Base-by-base conservation (phyloP, 2,329 filamentous ascomycete genomes). In the Exutisphaerella laricina region DNA sequence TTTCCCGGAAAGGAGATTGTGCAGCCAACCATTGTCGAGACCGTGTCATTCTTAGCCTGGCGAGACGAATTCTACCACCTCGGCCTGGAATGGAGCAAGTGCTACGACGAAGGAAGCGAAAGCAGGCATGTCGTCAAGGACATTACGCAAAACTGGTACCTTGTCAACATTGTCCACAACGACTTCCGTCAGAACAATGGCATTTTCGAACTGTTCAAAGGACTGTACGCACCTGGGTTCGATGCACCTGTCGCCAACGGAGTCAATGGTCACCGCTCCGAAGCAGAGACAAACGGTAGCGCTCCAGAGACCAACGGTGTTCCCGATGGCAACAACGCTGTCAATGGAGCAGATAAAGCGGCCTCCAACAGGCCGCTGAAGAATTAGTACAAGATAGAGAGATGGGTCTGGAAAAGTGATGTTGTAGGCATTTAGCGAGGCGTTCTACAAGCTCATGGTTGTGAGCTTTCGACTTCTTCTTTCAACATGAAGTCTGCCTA, bases 11-110 rank as follows among this genome's bases (percentile, higher is more conserved):
- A 97, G 66, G 92, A 98, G 67, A 96, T 98, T 61, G 89, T 98
- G n/a, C 92, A 98, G 66, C 92, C 92, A 10, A 98, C 92, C n/a
- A 96, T 98, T 58, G 92, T 98, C 39, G 92, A 98, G 70, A 94
- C 87, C 13, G 84, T 98, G 64, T 94, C 87, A 64, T 98, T 98
- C 77, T 73, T 98, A 41, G 92, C 92, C 2, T 98, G 92, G 92
- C 94, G 94, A 69, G 92, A 98, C 56, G 92, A 98, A 68, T 94
- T 94, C 12, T 98, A 88, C 73, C 80, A 86, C 48, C 77, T 98
- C 7, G 92, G 92, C 41, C 77, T 84, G 45, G 89, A 98, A 61
- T 98, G 92, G 92, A 86, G 87, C 16, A 86, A 87, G 59, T 98
- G 92, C 64, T 88, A 94, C 61, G 79, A 88, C 26, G 74, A 82